A percentile compares a stretch with the other conserved stretches of the same genome.
These are phyloP conservation scores for Beauveria pseudobassiana DNA, from an alignment of 2,329 filamentous ascomycete species.

Conservation along the genomic window DNA sequence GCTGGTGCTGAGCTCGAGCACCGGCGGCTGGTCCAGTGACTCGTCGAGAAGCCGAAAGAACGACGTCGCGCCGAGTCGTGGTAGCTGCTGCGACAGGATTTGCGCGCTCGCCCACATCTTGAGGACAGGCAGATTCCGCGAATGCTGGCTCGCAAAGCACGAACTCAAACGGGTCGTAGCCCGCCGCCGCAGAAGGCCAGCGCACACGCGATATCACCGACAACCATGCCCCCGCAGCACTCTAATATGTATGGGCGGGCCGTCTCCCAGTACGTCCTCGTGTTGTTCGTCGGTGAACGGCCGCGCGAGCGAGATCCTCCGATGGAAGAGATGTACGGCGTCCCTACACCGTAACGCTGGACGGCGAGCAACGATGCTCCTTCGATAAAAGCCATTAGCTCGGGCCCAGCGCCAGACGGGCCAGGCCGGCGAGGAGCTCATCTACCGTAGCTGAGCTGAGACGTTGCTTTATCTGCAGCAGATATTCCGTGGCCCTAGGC, in stretches of 20 bases:
- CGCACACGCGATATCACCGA: conserved; percentile 48
- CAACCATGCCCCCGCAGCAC: conserved; percentile 63
- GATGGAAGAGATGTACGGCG: conserved; percentile 61
- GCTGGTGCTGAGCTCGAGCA: conserved; percentile 80
- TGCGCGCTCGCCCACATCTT: conserved; percentile 96
- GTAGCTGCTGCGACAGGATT: conserved; percentile 68
- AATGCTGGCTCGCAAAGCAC: conserved; percentile 78
- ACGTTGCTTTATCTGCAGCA: conserved; percentile 73
- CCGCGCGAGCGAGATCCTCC: conserved; percentile 62
- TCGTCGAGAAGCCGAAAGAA: conserved; percentile 39
- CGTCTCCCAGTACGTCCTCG: conserved; percentile 65
- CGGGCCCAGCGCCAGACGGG: conserved; percentile 58
- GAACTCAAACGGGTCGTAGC: conserved; percentile 48
- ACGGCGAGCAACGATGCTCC: conserved; percentile 27
- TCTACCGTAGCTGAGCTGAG: conserved; percentile 51
- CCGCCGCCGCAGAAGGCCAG: conserved; percentile 40
- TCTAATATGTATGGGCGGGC: conserved; percentile 77
- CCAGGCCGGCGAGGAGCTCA: conserved; percentile 58
- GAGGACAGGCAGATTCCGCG: conserved; percentile 64
- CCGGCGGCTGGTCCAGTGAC: conserved; percentile 25
- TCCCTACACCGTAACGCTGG: conserved; percentile 39
- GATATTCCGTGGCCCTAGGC: conserved; percentile 42
- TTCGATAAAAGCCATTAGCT: conserved; percentile 20
- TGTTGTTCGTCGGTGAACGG: conserved; percentile 56
- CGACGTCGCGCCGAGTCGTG: conserved; percentile 31